Evolutionary conservation across 768 basidiomycete species (phyloP).

Genomic region (Artomyces pyxidatus): DNA sequence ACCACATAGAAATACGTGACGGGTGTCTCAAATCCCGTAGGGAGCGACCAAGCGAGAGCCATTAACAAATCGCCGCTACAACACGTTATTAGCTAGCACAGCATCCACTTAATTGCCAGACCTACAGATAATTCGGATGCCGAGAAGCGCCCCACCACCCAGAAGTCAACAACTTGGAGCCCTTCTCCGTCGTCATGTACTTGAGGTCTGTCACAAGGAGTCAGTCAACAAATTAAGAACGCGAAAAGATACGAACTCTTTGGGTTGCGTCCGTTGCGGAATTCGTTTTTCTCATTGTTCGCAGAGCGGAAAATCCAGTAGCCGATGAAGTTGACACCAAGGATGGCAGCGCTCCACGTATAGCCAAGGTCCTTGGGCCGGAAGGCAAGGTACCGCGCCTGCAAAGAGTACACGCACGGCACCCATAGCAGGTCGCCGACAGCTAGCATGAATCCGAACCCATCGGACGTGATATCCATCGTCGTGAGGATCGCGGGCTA

Average conservation of each 20-base stretch:
- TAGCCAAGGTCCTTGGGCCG: slow-evolving; percentile 71
- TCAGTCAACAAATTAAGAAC: neutral
- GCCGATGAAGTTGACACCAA: slow-evolving; percentile 60
- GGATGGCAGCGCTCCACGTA: slow-evolving; percentile 44
- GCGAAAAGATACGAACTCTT: slow-evolving; percentile 50
- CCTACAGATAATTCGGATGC: slow-evolving; percentile 87
- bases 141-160: slow-evolving; percentile 97
- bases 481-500: slow-evolving; percentile 86
- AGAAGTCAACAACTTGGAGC: slow-evolving; percentile 84
- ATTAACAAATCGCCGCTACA: slow-evolving; percentile 79
- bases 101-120: slow-evolving; percentile 6
- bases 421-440: slow-evolving; percentile 92
- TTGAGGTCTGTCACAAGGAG: slow-evolving; percentile 46
- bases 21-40: slow-evolving; percentile 86
- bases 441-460: slow-evolving; percentile 97
- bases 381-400: slow-evolving; percentile 94
- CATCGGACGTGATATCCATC: slow-evolving; percentile 97
- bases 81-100: neutral
- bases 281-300: slow-evolving; percentile 94
- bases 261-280: slow-evolving; percentile 87
- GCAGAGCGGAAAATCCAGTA: slow-evolving; percentile 87
- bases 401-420: slow-evolving; percentile 88
- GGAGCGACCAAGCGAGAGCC: slow-evolving; percentile 88
- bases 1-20: slow-evolving; percentile 92
- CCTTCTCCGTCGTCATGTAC: slow-evolving; percentile 74